Conservation (phyloP, 331 rosid species). For the Quercus phellos region DNA sequence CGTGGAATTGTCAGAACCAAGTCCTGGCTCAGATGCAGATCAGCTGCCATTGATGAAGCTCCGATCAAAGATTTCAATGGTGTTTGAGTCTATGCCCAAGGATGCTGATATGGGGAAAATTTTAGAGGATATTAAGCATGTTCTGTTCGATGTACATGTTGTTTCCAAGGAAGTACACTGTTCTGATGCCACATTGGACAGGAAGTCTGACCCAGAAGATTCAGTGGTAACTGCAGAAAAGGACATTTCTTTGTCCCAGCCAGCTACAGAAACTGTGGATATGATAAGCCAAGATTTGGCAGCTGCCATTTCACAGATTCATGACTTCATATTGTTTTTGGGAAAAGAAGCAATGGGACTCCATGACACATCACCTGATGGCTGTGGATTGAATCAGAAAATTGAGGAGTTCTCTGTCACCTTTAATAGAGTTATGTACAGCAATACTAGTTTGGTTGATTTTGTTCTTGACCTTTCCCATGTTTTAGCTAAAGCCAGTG, state of each 20-base stretch:
- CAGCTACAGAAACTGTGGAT: constrained; percentile 35
- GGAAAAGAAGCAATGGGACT: constrained; percentile 70
- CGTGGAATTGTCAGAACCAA: constrained; percentile 19
- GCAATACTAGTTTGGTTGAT: constrained; percentile 52
- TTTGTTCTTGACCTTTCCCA: constrained; percentile 76
- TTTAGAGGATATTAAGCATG: constrained; percentile 69
- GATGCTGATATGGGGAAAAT: constrained; percentile 64
- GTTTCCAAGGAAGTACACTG: constrained; percentile 40
- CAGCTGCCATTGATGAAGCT: constrained; percentile 51
- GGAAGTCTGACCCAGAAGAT: constrained; percentile 69
- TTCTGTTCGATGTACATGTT: constrained; percentile 58
- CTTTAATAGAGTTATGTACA: constrained; percentile 38
- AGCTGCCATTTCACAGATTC: constrained; percentile 77
- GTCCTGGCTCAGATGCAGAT: constrained; percentile 29
- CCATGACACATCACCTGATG: constrained; percentile 49
- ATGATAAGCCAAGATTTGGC: constrained; percentile 47
- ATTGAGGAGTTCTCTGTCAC: constrained; percentile 71
- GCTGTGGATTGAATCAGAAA: constrained; percentile 52
- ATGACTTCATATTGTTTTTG: constrained; percentile 60
- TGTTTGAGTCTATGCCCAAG: constrained; percentile 61
- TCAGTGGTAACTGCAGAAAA: constrained; percentile 51
- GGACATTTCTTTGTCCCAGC: constrained; percentile 42
- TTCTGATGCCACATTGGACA: constrained; percentile 47
- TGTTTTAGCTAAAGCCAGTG: constrained; percentile 70
- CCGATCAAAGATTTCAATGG: constrained; percentile 59